Evolutionary conservation across 768 basidiomycete genomes (phyloP).

Genomic region (Boletus reticulatus): DNA sequence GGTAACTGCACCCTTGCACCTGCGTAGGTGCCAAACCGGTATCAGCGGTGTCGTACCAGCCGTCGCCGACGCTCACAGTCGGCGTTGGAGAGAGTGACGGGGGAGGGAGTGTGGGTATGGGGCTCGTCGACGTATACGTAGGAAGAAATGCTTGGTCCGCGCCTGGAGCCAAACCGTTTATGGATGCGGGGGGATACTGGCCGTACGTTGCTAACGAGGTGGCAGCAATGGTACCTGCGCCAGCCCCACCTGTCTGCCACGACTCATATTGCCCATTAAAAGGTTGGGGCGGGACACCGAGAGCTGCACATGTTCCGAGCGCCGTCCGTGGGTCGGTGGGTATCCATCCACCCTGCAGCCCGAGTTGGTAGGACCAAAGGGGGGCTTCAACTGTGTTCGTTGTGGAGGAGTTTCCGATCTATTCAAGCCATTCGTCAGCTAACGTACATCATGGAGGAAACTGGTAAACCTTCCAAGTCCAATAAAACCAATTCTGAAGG

Average conservation of each 20-base stretch:
- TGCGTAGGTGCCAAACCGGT: conserved; percentile 53
- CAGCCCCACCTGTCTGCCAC: conserved; percentile 69
- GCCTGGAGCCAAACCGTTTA: conserved; percentile 42
- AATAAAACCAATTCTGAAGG: conserved; percentile 68
- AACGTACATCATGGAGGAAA: not conserved
- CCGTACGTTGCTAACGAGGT: conserved; percentile 40
- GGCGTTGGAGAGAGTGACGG: conserved; percentile 47
- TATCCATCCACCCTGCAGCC: conserved; percentile 74
- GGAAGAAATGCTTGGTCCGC: conserved; percentile 44
- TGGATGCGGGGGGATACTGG: conserved; percentile 53
- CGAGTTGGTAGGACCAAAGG: conserved; percentile 70
- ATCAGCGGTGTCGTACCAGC: conserved; percentile 58
- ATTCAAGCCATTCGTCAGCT: not conserved
- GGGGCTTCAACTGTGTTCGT: conserved; percentile 50
- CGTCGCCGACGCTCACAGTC: conserved; percentile 45
- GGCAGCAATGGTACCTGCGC: conserved; percentile 46
- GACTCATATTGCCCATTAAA: conserved; percentile 56
- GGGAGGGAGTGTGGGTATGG: conserved; percentile 54
- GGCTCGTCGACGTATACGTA: conserved; percentile 62
- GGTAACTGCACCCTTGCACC: conserved; percentile 64
- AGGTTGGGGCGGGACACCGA: conserved; percentile 41
- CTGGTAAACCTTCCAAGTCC: conserved; percentile 67
- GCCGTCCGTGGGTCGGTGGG: conserved; percentile 68
- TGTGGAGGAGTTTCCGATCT: conserved; percentile 58
- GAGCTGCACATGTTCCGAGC: conserved; percentile 59